phyloP scores from a whole-genome alignment of 2,329 filamentous ascomycete genomes.

The Paecilomyces sp. region DNA sequence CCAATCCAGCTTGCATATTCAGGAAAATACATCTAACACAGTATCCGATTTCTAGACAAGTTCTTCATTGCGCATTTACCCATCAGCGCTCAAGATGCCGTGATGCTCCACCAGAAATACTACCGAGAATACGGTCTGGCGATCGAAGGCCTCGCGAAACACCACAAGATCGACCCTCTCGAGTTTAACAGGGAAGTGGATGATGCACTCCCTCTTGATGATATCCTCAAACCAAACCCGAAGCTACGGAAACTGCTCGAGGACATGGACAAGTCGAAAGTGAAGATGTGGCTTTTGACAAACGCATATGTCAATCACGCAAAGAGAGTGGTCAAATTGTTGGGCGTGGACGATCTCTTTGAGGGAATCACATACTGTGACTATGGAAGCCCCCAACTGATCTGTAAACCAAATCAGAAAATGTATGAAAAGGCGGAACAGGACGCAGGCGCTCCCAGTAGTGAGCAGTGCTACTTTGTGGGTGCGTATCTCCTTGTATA shows the following conservation, averaged over 20 bases:
- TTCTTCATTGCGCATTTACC: constrained; percentile 65
- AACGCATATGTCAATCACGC: constrained; percentile 93
- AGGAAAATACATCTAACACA: not conserved
- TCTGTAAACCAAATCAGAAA: constrained; percentile 78
- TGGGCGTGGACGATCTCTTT: constrained; percentile 81
- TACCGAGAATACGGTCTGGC: constrained; percentile 96
- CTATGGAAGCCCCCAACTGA: constrained; percentile 63
- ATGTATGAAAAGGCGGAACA: constrained; percentile 88
- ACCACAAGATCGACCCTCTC: constrained; percentile 90
- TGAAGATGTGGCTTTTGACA: constrained; percentile 89
- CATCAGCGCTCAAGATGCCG: constrained; percentile 70
- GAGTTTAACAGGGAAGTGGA: constrained; percentile 94
- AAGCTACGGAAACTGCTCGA: constrained; percentile 67
- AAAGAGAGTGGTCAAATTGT: constrained; percentile 68
- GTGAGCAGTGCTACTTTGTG: constrained; percentile 81
- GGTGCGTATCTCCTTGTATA: constrained; percentile 50
- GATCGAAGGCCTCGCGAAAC: constrained; percentile 85
- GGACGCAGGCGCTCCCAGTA: constrained; percentile 64
- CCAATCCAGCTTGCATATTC: not conserved
- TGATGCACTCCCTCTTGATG: constrained; percentile 82
- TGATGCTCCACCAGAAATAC: constrained; percentile 79
- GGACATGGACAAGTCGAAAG: constrained; percentile 75
- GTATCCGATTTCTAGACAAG: constrained; percentile 34
- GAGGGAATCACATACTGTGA: constrained; percentile 95
- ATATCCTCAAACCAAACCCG: constrained; percentile 71